Conservation (phyloP, 306 rosid species). For the Trifolium fragiferum region DNA sequence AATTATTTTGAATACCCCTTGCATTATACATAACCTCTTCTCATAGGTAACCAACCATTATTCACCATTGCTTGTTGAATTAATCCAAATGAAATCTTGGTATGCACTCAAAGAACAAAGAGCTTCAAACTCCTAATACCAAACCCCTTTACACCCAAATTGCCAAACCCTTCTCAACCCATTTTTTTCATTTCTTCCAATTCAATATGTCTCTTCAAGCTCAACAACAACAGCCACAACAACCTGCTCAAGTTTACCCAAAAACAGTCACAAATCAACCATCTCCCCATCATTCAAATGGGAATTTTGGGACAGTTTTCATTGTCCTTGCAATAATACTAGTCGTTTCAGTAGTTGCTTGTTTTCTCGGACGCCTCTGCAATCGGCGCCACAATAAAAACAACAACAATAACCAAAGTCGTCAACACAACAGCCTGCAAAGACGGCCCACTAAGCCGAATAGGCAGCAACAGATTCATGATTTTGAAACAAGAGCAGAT, state of each 20-base stretch:
- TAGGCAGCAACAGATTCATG: slow-evolving; percentile 47
- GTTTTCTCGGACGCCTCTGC: slow-evolving; percentile 82
- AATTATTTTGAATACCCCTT: slow-evolving; percentile 36
- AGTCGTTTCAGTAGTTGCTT: slow-evolving; percentile 72
- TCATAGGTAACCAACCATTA: slow-evolving; percentile 32
- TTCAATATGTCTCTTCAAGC: slow-evolving; percentile 52
- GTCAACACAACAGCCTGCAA: not conserved
- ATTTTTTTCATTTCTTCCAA: not conserved
- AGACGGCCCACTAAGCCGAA: slow-evolving; percentile 40
- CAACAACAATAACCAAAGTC: slow-evolving; percentile 6
- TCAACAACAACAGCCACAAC: slow-evolving; percentile 65
- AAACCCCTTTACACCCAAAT: slow-evolving; percentile 10
- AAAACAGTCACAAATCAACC: slow-evolving; percentile 41
- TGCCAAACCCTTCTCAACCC: slow-evolving; percentile 7
- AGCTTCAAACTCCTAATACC: slow-evolving; percentile 22
- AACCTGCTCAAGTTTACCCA: slow-evolving; percentile 70
- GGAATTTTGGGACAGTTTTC: slow-evolving; percentile 87
- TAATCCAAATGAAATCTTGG: slow-evolving; percentile 49
- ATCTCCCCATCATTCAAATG: slow-evolving; percentile 69
- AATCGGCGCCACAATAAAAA: slow-evolving; percentile 45
- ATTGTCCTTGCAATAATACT: slow-evolving; percentile 76
- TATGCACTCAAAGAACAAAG: slow-evolving; percentile 69
- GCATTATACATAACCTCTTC: slow-evolving; percentile 46
- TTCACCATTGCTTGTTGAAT: slow-evolving; percentile 47
- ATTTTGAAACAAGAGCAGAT: slow-evolving; percentile 51